Evolutionary conservation across 805 yeast species (phyloP).

Genomic region (Starmera pachycereana): DNA sequence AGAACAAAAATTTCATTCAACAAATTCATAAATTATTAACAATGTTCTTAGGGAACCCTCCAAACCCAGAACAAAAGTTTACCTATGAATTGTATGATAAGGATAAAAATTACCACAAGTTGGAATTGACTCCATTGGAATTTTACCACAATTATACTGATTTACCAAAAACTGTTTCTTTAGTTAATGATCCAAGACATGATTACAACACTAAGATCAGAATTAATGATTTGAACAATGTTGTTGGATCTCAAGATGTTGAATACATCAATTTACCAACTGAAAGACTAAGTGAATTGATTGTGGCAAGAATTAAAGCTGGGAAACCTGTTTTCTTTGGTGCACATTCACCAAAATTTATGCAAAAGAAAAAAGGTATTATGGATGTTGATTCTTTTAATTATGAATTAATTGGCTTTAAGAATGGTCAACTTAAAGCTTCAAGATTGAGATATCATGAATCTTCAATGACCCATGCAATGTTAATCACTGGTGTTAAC

Average conservation of each 20-base stretch:
- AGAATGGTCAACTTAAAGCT: conserved; percentile 44
- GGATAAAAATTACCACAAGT: conserved; percentile 40
- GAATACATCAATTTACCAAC: conserved; percentile 61
- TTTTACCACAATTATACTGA: conserved; percentile 53
- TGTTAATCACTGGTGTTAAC: conserved; percentile 77
- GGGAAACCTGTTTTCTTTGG: conserved; percentile 84
- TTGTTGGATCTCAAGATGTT: conserved; percentile 59
- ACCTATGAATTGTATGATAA: conserved; percentile 71
- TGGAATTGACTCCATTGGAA: conserved; percentile 52
- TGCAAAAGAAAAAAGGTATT: conserved; percentile 49
- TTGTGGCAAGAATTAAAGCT: conserved; percentile 56
- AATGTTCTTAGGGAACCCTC: conserved; percentile 70
- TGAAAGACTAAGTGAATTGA: conserved; percentile 44
- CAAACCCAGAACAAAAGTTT: conserved; percentile 56
- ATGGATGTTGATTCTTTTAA: conserved; percentile 68
- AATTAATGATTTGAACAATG: conserved; percentile 68
- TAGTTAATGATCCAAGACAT: conserved; percentile 79
- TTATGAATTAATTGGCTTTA: conserved; percentile 47
- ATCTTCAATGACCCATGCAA: conserved; percentile 83
- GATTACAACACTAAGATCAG: conserved; percentile 50
- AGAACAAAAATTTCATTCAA: conserved; percentile 39
- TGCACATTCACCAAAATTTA: conserved; percentile 77
- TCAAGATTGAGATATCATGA: conserved; percentile 63
- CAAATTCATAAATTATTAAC: conserved; percentile 58
- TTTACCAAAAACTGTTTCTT: conserved; percentile 44